Conservation (phyloP, 805 yeast species). For the Zygotorulaspora sp. region DNA sequence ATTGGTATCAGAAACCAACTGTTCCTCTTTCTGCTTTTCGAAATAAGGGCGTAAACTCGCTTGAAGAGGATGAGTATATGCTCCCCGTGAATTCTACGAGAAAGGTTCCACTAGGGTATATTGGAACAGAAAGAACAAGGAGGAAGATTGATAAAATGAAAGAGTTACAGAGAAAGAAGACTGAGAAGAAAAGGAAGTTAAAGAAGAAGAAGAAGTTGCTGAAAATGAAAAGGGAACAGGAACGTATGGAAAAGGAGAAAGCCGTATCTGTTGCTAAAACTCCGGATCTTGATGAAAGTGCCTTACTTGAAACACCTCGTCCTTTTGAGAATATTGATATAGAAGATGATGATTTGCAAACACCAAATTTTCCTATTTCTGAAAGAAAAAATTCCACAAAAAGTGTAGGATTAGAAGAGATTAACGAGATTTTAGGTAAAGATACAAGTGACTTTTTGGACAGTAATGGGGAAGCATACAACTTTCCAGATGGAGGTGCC, state of each 20-base stretch:
- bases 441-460: slow-evolving; percentile 23
- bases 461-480: slow-evolving; percentile 10
- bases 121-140: slow-evolving; percentile 35
- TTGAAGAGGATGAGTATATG: slow-evolving; percentile 33
- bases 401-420: slow-evolving; percentile 32
- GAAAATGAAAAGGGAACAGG: slow-evolving; percentile 31
- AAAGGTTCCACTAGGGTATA: slow-evolving; percentile 36
- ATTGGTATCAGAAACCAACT: slow-evolving; percentile 41
- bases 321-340: slow-evolving; percentile 4
- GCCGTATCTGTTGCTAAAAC: slow-evolving; percentile 3
- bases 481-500: slow-evolving; percentile 9
- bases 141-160: slow-evolving; percentile 36
- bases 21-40: slow-evolving; percentile 89
- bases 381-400: slow-evolving; percentile 27
- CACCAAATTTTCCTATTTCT: background rate
- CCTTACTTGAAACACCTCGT: slow-evolving; percentile 1
- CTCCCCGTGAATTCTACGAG: slow-evolving; percentile 28
- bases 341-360: slow-evolving; percentile 1
- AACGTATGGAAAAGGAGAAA: slow-evolving; percentile 28
- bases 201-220: slow-evolving; percentile 34
- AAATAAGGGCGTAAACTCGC: slow-evolving; percentile 55
- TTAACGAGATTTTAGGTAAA: slow-evolving; percentile 29
- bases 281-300: slow-evolving; percentile 3
- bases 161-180: slow-evolving; percentile 33
- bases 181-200: slow-evolving; percentile 32